Percentiles rank a stretch among this genome's conserved stretches.
phyloP scores from a whole-genome alignment of 2,329 filamentous ascomycete species.

The Exophiala aquamarina region DNA sequence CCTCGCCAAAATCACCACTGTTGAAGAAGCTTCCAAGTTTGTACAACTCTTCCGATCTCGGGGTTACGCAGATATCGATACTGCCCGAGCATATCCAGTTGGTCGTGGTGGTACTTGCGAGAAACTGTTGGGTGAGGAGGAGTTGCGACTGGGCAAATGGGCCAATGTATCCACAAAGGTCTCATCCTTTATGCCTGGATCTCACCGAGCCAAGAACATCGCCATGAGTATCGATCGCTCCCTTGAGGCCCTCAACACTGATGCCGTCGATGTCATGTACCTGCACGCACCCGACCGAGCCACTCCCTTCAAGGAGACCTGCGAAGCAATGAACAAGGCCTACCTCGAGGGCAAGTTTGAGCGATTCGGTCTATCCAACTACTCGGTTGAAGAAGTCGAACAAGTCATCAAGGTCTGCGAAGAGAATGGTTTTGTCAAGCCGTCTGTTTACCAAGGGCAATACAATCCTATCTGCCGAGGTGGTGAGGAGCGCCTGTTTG shows the following conservation, averaged over 20 bases:
- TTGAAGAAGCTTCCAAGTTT: constrained; percentile 28
- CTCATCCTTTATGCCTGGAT: constrained; percentile 29
- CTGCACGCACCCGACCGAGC: constrained; percentile 49
- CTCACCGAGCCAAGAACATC: constrained; percentile 30
- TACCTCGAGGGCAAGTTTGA: constrained; percentile 45
- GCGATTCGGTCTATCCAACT: constrained; percentile 50
- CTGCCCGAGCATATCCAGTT: constrained; percentile 31
- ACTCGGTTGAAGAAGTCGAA: constrained; percentile 45
- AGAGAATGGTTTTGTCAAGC: constrained; percentile 41
- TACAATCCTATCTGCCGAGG: constrained; percentile 49
- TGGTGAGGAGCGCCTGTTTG: constrained; percentile 36
- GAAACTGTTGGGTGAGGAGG: constrained; percentile 29
- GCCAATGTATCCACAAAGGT: constrained; percentile 31
- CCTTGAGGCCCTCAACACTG: constrained; percentile 28
- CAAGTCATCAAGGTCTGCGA: constrained; percentile 46
- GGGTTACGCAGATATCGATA: constrained; percentile 32
- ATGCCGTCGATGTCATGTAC: constrained; percentile 36
- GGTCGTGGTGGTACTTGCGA: constrained; percentile 31
- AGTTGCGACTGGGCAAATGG: constrained; percentile 26
- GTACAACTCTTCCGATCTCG: constrained; percentile 26
- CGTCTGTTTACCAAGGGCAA: constrained; percentile 49
- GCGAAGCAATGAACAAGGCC: constrained; percentile 44
- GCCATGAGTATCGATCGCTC: constrained; percentile 28
- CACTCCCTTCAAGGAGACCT: constrained; percentile 44
- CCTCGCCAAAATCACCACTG: constrained; percentile 30